Evolutionary conservation across 2,329 filamentous ascomycete species (phyloP).

Genomic region (Shiraia sp.): DNA sequence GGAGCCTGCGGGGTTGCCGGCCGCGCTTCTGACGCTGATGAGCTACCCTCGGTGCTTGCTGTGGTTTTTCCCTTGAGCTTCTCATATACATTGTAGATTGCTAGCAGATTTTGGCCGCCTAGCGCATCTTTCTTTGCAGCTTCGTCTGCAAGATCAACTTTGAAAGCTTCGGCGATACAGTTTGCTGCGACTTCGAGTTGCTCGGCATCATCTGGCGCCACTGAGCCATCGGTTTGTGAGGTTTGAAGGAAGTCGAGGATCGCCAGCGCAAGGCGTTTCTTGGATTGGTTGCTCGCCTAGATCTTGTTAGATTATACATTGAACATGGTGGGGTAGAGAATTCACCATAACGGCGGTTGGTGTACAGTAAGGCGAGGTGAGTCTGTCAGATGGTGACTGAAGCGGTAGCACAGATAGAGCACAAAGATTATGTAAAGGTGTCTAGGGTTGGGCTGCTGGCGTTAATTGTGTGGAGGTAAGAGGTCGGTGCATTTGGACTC

Average conservation of each 20-base stretch:
- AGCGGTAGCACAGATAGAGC: too few relatives aligned
- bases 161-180: constrained; percentile 94
- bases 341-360: constrained; percentile 34
- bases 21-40: constrained; percentile 47
- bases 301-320: constrained; percentile 16
- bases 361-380: constrained; percentile 3
- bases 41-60: constrained; percentile 49
- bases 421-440: constrained; percentile 1
- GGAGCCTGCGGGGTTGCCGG: constrained; percentile 46
- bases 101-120: constrained; percentile 82
- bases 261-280: constrained; percentile 91
- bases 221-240: constrained; percentile 84
- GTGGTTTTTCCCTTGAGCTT: constrained; percentile 75
- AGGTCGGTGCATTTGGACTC: constrained; percentile 15
- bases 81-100: constrained; percentile 95
- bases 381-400: not conserved
- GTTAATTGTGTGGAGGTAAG: constrained; percentile 9
- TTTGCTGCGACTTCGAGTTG: constrained; percentile 92
- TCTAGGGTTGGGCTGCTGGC: too few relatives aligned
- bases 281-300: constrained; percentile 53
- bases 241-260: constrained; percentile 93
- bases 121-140: constrained; percentile 74
- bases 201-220: constrained; percentile 85
- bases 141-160: constrained; percentile 82
- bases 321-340: constrained; percentile 15